Evolutionary conservation across 306 rosid genomes (phyloP).

Genomic region (Begonia fuchsioides): DNA sequence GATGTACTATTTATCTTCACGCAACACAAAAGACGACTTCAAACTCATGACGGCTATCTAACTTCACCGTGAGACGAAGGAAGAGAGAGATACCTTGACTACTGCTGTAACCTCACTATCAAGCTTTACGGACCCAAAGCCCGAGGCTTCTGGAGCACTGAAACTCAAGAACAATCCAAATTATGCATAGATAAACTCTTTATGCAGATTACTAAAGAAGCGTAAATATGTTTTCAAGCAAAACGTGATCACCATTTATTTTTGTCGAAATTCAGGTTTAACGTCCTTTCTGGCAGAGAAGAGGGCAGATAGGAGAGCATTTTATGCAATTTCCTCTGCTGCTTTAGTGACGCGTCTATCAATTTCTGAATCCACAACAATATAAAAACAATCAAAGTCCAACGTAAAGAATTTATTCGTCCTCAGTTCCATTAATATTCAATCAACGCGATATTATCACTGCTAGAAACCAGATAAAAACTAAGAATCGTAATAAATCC

Average conservation of each 20-base stretch:
- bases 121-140: constrained; percentile 28
- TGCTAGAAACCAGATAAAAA: background rate
- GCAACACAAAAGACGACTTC: too few relatives aligned
- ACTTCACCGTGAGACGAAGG: background rate
- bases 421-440: too few relatives aligned
- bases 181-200: background rate
- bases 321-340: constrained; percentile 71
- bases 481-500: background rate
- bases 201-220: too few relatives aligned
- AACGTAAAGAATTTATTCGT: too few relatives aligned
- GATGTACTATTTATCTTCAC: too few relatives aligned
- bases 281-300: constrained; percentile 27
- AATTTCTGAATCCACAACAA: constrained; percentile 39
- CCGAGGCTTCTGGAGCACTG: constrained; percentile 51
- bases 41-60: too few relatives aligned
- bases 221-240: too few relatives aligned
- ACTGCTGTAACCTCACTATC: constrained; percentile 37
- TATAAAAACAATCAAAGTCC: too few relatives aligned
- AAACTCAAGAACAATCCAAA: constrained; percentile 11
- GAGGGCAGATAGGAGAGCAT: constrained; percentile 44
- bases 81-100: constrained; percentile 40
- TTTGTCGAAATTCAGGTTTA: constrained; percentile 25
- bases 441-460: too few relatives aligned
- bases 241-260: constrained; percentile 30
- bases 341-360: constrained; percentile 46